Percentiles rank a stretch among this genome's conserved stretches.
Evolutionary conservation across 495 filamentous ascomycete genomes (phyloP).

Genomic region (Talaromyces borbonicus): DNA sequence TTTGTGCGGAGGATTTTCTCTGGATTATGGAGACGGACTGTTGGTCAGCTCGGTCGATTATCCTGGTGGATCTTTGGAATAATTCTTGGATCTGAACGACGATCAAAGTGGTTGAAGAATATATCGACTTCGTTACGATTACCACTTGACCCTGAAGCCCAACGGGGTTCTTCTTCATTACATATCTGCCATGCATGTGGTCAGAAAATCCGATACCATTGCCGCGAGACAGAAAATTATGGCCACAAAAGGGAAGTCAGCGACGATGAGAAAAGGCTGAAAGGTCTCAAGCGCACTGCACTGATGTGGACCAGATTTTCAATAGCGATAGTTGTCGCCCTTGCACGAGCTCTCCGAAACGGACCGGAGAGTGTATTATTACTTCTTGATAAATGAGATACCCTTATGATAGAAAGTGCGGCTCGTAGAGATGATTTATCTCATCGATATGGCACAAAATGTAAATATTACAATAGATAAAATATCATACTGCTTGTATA

Average conservation of each 20-base stretch:
- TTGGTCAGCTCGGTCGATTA: conserved; percentile 5
- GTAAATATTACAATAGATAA: too few species aligned
- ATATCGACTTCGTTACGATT: not conserved
- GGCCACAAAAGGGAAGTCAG: not conserved
- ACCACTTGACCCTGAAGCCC: not conserved
- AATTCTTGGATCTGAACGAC: conserved; percentile 5
- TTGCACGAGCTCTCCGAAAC: conserved; percentile 22
- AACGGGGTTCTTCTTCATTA: not conserved
- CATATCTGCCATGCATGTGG: not conserved
- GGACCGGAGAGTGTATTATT: conserved; percentile 13
- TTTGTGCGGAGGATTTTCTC: conserved; percentile 17
- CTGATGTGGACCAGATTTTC: conserved; percentile 24
- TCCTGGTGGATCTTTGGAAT: conserved; percentile 12
- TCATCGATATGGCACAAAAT: too few species aligned
- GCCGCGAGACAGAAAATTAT: too few species aligned
- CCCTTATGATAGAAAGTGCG: too few species aligned
- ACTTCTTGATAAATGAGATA: too few species aligned
- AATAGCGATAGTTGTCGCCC: conserved; percentile 20
- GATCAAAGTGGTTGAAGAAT: not conserved
- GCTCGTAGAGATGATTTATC: too few species aligned
- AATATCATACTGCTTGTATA: too few species aligned
- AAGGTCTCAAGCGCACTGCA: not conserved
- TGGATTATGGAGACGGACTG: conserved; percentile 15
- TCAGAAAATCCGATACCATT: not conserved
- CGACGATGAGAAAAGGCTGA: not conserved